Evolutionary conservation across 768 basidiomycete species (phyloP).

Genomic region (Leccinum disarticulatum): DNA sequence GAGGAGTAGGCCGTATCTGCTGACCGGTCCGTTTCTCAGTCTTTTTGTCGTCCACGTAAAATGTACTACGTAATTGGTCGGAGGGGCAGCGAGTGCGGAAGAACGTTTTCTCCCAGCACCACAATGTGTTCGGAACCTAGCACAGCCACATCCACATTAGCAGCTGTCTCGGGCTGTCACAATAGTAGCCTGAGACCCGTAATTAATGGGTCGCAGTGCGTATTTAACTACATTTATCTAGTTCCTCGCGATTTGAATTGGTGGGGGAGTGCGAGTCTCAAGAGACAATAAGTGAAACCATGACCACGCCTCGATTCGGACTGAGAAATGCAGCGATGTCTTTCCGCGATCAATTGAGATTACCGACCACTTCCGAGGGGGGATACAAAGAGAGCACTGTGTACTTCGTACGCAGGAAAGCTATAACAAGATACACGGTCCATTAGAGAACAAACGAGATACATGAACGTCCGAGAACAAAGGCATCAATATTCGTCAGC

Average conservation of each 20-base stretch:
- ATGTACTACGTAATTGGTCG: slow-evolving; percentile 13
- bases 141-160: slow-evolving; percentile 21
- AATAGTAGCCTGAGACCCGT: not conserved
- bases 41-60: slow-evolving; percentile 17
- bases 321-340: not conserved
- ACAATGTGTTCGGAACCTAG: slow-evolving; percentile 12
- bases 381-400: not conserved
- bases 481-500: slow-evolving; percentile 4
- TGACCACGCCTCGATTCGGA: not conserved
- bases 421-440: not conserved
- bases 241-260: not conserved
- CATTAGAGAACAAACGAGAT: not conserved
- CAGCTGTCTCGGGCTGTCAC: not conserved
- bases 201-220: not conserved
- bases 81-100: no score
- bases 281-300: slow-evolving; percentile 9
- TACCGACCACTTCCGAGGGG: not conserved
- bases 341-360: not conserved
- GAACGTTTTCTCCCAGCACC: no score
- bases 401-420: not conserved
- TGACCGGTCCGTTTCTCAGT: not conserved
- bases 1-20: not conserved
- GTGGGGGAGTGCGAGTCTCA: not conserved
- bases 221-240: no score
- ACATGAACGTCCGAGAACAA: not conserved